Base-by-base conservation (phyloP, 192 early-diverging fungal species). In the Coemansia sp. region DNA sequence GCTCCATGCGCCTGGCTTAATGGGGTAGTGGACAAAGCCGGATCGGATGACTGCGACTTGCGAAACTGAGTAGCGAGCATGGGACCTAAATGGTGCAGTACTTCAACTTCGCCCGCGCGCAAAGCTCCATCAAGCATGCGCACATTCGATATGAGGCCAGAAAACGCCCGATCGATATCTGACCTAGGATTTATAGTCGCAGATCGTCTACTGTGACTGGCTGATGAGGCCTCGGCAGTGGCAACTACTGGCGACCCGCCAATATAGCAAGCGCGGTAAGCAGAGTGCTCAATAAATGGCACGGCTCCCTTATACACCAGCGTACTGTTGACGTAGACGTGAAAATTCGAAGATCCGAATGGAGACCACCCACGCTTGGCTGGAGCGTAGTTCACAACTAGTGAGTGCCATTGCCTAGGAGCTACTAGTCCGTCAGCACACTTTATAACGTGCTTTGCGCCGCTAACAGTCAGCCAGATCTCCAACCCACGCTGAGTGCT, bases 281-380 rank as follows among this genome's bases (percentile, higher is more conserved):
- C 15, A 8, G 62, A 11, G 29, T 70, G 39, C n/a, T 79, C 73
- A 27, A 74, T 74, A 50, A 68, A 79, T 12, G 77, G 77, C 10
- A 71, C 25, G 6, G 72, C 61, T 1, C 72, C 62, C 65, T 79
- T 79, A 66, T 73, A 50, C 14, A 31, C 60, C 51, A 65, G 65
- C 32, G 44, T 66, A 12, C 72, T 71, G 32, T 74, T 64, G 15
- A 74, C 29, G 51, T 79, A 79, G 4, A 79, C 19, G 51, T 64
- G 64, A 29, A 79, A 12, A 45, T 79, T 79, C 11, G 77, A 79
- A 10, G 68, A 64, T 17, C 72, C 72, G 55, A 79, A 79, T 29
- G 77, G 77, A 29, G 77, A 79, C 77, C 77, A 79, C 9, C 77
- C 71, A 17, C 77, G 77, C 61, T 79, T 79, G 7, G 72, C 46